Evolutionary conservation across 495 filamentous ascomycete genomes (phyloP), one percentile per base, ranked within the genome.

Genomic region (Pseudoneurospora amorphoporcata): DNA sequence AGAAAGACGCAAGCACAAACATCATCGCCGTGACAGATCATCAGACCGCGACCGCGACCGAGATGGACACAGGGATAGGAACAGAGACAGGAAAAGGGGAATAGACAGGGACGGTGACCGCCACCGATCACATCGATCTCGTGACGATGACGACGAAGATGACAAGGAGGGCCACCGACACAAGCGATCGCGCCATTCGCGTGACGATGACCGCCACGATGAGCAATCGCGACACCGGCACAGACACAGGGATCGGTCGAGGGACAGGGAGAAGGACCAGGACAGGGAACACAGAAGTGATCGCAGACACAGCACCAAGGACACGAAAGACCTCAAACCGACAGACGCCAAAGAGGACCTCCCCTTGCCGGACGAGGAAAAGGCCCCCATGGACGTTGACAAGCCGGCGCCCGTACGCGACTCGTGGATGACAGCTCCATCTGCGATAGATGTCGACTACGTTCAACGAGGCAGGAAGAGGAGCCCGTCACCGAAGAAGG

Each of bases 351-450:
- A 85, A 69, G 81, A 83, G 72, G 83, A 86, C 70, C 73, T 85
- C 5, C 84, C 81, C 19, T 72, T 85, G 41, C 86, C 81, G 4
- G 80, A 85, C 68, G 83, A 85, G 37, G 84, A 87, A 68, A 75
- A 74, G 72, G 77, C 74, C 23, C 72, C 82, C 1, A 77, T 69
- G 29, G 77, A 79, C 39, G 68, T 76, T 2, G 53, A 65, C 14
- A 65, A 65, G 29, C 70, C 68, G 40, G 77, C 79, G 0, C 73
- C 82, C 6, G 75, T 76, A 39, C 83, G 95, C 72, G 96, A 98
- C 82, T 88, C 91, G 5, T 99, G 95, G 95, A 99, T 99, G 96
- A 88, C 94, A 75, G 90, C 90, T 3, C 94, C 95, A 0, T 91
- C 91, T 7, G 89, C 88, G 0, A 79, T 94, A 19, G 93, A 94